phyloP scores from a whole-genome alignment of 495 filamentous ascomycete genomes.

The Umbilicaria muhlenbergii region DNA sequence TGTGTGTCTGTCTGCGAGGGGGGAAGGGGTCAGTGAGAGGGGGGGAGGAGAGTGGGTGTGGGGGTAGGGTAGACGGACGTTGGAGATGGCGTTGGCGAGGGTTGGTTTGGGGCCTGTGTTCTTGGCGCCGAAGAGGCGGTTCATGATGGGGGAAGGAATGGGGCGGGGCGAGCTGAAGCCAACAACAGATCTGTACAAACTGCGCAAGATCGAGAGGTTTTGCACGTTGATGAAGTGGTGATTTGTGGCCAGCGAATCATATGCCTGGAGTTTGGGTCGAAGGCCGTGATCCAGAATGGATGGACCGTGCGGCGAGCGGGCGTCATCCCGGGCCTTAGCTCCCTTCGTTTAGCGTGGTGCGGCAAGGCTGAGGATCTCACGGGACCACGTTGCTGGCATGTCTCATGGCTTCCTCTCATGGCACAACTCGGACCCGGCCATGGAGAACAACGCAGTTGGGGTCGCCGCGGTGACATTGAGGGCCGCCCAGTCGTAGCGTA shows the following conservation, averaged over 20 bases:
- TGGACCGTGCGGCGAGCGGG: too few species aligned
- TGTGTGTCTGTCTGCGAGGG: conserved; percentile 55
- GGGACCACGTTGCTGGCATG: too few species aligned
- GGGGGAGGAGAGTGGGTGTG: conserved; percentile 2
- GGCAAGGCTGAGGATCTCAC: too few species aligned
- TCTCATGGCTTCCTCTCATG: too few species aligned
- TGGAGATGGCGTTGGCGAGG: conserved; percentile 70
- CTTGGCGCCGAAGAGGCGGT: conserved; percentile 86
- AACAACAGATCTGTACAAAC: not conserved
- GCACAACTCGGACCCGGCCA: too few species aligned
- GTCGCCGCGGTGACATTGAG: too few species aligned
- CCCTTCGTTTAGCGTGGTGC: too few species aligned
- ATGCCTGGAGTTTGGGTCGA: too few species aligned
- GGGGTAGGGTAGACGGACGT: conserved; percentile 36
- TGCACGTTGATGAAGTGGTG: not conserved
- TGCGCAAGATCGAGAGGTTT: not conserved
- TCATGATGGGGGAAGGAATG: conserved; percentile 52
- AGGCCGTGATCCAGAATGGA: too few species aligned
- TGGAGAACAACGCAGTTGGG: too few species aligned
- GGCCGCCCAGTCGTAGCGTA: too few species aligned
- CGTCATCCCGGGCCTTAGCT: too few species aligned
- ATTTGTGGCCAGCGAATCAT: not conserved
- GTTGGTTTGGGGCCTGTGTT: conserved; percentile 83
- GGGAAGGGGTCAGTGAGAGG: conserved; percentile 5
- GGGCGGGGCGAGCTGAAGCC: not conserved